Evolutionary conservation across 352 stramenopile genomes (phyloP).

Genomic region (Blastocystis sp.): DNA sequence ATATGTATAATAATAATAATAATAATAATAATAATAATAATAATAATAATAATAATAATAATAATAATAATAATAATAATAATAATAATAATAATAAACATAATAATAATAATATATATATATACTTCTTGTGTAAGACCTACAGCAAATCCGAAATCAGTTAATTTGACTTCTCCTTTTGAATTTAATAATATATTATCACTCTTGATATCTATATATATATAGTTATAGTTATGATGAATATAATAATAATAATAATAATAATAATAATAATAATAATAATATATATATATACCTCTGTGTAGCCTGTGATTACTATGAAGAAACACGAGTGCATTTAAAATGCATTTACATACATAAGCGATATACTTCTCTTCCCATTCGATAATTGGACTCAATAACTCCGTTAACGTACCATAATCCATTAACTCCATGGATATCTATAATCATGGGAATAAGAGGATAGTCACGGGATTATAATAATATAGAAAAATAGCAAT

Average conservation of each 20-base stretch:
- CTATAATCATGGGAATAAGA: too few species aligned
- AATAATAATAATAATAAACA: too few species aligned
- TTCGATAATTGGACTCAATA: slow-evolving; percentile 51
- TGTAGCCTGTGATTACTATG: slow-evolving; percentile 31
- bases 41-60: too few species aligned
- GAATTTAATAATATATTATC: slow-evolving; percentile 51
- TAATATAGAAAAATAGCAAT: too few species aligned
- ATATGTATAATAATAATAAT: too few species aligned
- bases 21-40: too few species aligned
- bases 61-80: too few species aligned
- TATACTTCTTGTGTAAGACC: slow-evolving; percentile 43
- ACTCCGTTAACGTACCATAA: slow-evolving; percentile 57
- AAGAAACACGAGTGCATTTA: slow-evolving; percentile 41
- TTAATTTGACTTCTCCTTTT: slow-evolving; percentile 44
- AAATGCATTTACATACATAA: slow-evolving; percentile 46
- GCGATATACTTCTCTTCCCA: slow-evolving; percentile 49
- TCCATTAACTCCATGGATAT: slow-evolving; percentile 81
- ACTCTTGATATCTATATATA: slow-evolving; percentile 50
- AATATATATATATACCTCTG: too few species aligned
- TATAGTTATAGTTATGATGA: slow-evolving; percentile 43
- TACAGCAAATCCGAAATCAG: slow-evolving; percentile 53
- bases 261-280: too few species aligned
- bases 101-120: neutral
- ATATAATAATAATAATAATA: too few species aligned
- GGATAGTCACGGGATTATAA: too few species aligned